A percentile compares a stretch with the other conserved stretches of the same genome.
Evolutionary conservation across 192 early-diverging fungal species (phyloP).

Genomic region (Allomyces javanicus): DNA sequence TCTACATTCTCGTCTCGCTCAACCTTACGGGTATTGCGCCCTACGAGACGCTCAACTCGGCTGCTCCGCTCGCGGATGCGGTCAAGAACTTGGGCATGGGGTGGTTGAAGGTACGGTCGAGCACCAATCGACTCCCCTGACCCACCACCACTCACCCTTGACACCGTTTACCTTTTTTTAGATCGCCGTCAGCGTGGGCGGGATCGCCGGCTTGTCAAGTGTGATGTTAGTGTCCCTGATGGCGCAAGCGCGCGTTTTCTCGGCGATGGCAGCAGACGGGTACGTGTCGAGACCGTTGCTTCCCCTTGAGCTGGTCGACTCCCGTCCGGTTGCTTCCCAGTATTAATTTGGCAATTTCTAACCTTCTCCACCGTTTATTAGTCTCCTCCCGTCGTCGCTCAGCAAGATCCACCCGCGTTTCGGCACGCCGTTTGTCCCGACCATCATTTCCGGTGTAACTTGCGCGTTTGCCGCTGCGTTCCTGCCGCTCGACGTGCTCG

Average conservation of each 20-base stretch:
- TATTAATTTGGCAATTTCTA: too few relatives aligned
- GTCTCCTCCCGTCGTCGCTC: constrained; percentile 45
- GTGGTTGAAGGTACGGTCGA: background rate
- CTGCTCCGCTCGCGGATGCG: constrained; percentile 35
- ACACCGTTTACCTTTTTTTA: background rate
- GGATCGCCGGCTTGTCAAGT: constrained; percentile 52
- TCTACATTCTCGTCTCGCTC: constrained; percentile 49
- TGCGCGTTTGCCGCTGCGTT: constrained; percentile 46
- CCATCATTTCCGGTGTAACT: constrained; percentile 38
- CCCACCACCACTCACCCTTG: too few relatives aligned
- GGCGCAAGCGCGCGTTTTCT: constrained; percentile 72
- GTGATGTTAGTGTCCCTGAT: constrained; percentile 57
- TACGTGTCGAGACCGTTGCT: too few relatives aligned
- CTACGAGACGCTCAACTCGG: constrained; percentile 24
- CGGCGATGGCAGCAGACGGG: constrained; percentile 71
- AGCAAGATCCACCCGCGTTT: constrained; percentile 46
- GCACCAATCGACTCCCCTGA: too few relatives aligned
- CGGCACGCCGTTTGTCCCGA: constrained; percentile 57
- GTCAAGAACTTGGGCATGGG: constrained; percentile 2
- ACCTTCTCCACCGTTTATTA: too few relatives aligned
- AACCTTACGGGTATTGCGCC: constrained; percentile 45
- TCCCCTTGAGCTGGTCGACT: too few relatives aligned
- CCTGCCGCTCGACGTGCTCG: constrained; percentile 62
- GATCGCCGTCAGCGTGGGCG: constrained; percentile 53
- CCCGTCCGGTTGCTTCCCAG: too few relatives aligned